These are phyloP conservation scores for Dactylellina drechsleri DNA, from an alignment of 2,329 filamentous ascomycete species.

Conservation along the genomic window DNA sequence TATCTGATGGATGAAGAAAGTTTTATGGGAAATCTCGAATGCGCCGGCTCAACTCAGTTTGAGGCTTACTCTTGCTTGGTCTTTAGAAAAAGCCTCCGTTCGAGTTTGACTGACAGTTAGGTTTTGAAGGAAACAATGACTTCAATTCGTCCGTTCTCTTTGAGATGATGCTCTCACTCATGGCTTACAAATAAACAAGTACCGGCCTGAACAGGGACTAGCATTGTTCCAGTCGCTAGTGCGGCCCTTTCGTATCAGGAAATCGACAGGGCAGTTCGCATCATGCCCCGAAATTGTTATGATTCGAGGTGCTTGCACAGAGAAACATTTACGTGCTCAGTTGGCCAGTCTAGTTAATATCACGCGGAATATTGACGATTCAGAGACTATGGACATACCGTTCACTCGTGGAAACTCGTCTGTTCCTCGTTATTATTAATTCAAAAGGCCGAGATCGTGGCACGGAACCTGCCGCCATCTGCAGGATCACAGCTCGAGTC, in stretches of 20 bases:
- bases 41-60: conserved; percentile 23
- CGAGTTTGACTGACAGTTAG: too few species aligned
- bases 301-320: background rate
- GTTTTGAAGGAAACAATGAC: conserved; percentile 22
- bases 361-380: background rate
- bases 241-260: conserved; percentile 34
- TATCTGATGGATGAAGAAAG: conserved; percentile 5
- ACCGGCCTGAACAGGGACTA: conserved; percentile 40
- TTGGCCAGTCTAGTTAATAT: conserved; percentile 8
- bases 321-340: background rate
- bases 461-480: conserved; percentile 39
- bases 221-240: conserved; percentile 28
- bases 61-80: conserved; percentile 19
- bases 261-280: conserved; percentile 10
- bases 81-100: too few species aligned
- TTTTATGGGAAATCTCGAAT: conserved; percentile 14
- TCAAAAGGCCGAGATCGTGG: background rate
- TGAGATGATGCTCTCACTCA: conserved; percentile 9
- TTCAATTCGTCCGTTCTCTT: conserved; percentile 43
- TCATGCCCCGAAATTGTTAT: conserved; percentile 19
- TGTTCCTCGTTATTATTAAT: conserved; percentile 42
- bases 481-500: conserved; percentile 30
- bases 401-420: background rate
- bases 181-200: conserved; percentile 40
- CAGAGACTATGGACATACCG: too few species aligned